These are phyloP conservation scores for Trichoderma sp. DNA, from an alignment of 2,329 filamentous ascomycete genomes.

Conservation along the genomic window DNA sequence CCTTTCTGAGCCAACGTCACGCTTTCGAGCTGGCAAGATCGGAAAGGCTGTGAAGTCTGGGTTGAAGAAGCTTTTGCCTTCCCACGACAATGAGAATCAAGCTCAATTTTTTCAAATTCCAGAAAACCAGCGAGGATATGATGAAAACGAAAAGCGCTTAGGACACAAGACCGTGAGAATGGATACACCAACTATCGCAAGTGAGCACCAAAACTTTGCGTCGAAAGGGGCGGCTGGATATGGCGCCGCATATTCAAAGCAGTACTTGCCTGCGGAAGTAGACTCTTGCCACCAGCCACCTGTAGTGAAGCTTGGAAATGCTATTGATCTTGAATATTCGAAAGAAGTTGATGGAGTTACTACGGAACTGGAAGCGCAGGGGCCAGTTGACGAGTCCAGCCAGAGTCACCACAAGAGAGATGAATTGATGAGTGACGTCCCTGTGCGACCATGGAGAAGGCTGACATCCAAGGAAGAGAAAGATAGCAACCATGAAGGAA, in stretches of 20 bases:
- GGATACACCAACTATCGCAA: not conserved
- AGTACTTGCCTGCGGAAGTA: not conserved
- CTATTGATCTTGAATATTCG: not conserved
- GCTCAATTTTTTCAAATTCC: not conserved
- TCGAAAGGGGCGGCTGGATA: not conserved
- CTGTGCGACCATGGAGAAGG: slow-evolving; percentile 29
- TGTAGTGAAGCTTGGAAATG: not conserved
- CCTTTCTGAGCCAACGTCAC: slow-evolving; percentile 19
- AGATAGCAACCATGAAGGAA: not conserved
- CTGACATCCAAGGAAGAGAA: slow-evolving; percentile 17
- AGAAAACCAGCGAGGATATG: not conserved
- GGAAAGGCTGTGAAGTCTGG: slow-evolving; percentile 31
- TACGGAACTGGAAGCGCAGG: not conserved
- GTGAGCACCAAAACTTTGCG: not conserved
- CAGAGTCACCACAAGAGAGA: slow-evolving; percentile 24
- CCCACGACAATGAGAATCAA: not conserved
- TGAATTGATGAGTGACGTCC: slow-evolving; percentile 25
- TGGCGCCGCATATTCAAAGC: not conserved
- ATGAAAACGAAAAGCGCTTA: not conserved
- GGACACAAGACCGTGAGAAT: not conserved
- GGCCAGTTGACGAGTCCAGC: not conserved
- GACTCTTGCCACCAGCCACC: not conserved
- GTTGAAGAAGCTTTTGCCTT: slow-evolving; percentile 19
- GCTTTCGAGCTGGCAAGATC: slow-evolving; percentile 35
- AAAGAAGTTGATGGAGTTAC: not conserved